Evolutionary conservation across 495 filamentous ascomycete species (phyloP).

Genomic region (Hypoxylon trugodes): DNA sequence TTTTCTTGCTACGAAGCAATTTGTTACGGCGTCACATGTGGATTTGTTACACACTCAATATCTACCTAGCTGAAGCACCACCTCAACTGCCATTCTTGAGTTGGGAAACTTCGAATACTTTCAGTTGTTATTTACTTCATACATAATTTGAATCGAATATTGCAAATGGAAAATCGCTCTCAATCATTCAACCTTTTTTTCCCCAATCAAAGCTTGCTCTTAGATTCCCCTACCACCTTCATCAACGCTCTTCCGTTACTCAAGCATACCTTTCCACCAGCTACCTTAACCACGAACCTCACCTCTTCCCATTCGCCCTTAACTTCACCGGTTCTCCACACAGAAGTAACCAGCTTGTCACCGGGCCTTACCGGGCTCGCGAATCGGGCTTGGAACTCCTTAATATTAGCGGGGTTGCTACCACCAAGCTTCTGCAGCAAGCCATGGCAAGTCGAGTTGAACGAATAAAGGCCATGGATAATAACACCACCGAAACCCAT

Average conservation of each 20-base stretch:
- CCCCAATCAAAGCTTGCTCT: constrained; percentile 72
- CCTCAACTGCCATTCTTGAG: background rate
- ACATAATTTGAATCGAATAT: background rate
- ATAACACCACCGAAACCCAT: constrained; percentile 92
- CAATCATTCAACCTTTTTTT: constrained; percentile 3
- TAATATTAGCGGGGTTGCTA: constrained; percentile 79
- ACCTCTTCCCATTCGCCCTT: constrained; percentile 82
- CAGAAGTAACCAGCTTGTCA: constrained; percentile 71
- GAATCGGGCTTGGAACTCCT: constrained; percentile 88
- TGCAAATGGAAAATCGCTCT: background rate
- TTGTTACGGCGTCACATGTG: constrained; percentile 28
- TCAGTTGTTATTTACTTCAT: background rate
- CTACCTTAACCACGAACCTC: constrained; percentile 75
- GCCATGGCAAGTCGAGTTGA: constrained; percentile 82
- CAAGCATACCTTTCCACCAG: constrained; percentile 78
- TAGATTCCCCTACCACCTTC: constrained; percentile 63
- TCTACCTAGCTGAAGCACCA: constrained; percentile 4
- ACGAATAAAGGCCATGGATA: constrained; percentile 87
- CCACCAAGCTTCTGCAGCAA: constrained; percentile 75
- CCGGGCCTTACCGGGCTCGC: constrained; percentile 83
- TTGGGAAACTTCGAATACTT: constrained; percentile 17
- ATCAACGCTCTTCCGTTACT: constrained; percentile 85
- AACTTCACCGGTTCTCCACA: constrained; percentile 69
- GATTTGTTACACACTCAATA: background rate
- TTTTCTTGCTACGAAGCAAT: constrained; percentile 21